Conservation (phyloP, 345 rosid species). For the Eucalyptus shirleyi region DNA sequence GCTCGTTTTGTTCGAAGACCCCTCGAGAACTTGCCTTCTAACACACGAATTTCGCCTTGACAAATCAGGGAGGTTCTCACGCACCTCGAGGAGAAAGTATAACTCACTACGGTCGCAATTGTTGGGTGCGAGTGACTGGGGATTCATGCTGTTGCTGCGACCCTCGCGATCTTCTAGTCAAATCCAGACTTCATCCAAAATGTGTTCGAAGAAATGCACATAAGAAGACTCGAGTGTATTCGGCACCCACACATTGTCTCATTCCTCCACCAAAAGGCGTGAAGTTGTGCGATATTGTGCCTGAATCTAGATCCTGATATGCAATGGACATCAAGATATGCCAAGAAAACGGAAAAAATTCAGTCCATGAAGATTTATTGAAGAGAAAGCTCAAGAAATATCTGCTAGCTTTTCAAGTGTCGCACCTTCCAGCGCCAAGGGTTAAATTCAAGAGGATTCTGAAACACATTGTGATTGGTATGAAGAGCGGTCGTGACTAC, state of each 20-base stretch:
- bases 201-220: conserved; percentile 1
- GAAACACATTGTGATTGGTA: conserved; percentile 1
- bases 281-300: neutral
- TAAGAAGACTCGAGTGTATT: neutral
- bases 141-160: too few relatives aligned
- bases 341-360: neutral
- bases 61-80: too few relatives aligned
- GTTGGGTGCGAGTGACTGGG: too few relatives aligned
- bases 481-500: neutral
- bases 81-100: too few relatives aligned
- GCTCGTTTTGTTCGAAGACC: too few relatives aligned
- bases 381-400: neutral
- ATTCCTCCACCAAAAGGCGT: conserved; percentile 15
- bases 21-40: too few relatives aligned
- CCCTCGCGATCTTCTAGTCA: too few relatives aligned
- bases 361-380: neutral
- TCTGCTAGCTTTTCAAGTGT: neutral
- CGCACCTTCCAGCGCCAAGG: conserved; percentile 19
- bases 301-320: neutral
- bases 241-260: conserved; percentile 7
- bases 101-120: too few relatives aligned
- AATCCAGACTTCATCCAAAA: too few relatives aligned
- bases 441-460: conserved; percentile 12
- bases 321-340: neutral
- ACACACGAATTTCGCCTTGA: too few relatives aligned